Evolutionary conservation across 345 rosid species (phyloP), one percentile per base, ranked within the genome.

Genomic region (Arabidopsis suecica): DNA sequence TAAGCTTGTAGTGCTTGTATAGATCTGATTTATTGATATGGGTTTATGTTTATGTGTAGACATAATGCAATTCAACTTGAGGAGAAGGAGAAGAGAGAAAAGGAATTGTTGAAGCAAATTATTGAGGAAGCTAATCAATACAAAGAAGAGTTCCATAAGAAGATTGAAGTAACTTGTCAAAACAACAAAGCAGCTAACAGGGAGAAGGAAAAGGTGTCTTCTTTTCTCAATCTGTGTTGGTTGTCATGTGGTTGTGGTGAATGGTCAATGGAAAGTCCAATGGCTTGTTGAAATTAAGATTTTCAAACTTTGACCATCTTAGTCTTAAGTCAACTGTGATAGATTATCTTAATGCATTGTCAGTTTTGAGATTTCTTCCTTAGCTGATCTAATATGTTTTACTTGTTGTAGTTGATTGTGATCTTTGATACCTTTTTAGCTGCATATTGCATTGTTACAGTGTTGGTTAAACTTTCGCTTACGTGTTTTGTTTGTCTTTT

Each of bases 21-120:
- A 65, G 70, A 47, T 71, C 65, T 38, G 38, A 63, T 70, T 37
- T 60, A 5, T 16, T 36, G 61, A 42, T 12, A 5, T 69, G 64
- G 65, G 5, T 51, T 33, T 59, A 13, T 81, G 37, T 73, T 50
- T 53, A 28, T 64, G 62, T 53, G 16, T 51, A 92, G 97, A 72
- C 79, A 85, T 61, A 92, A 92, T 72, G 93, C 87, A 0, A 72
- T 85, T 49, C 82, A 63, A 14, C 73, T 88, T 81, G 97, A 87
- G 80, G 93, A 88, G 83, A 90, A 90, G 79, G 97, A 90, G 86
- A 88, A 82, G 88, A 85, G 28, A 65, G 97, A 89, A 71, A 92
- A 83, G 50, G 94, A 84, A 75, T 9, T 77, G 73, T n/a, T 83
- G 83, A 84, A 61, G 56, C 85, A 82, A 69, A 87, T 90, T 54